Percentiles rank a stretch among this genome's conserved stretches.
Conservation (phyloP, 805 yeast genomes). For the Scheffersomyces ergatensis region DNA sequence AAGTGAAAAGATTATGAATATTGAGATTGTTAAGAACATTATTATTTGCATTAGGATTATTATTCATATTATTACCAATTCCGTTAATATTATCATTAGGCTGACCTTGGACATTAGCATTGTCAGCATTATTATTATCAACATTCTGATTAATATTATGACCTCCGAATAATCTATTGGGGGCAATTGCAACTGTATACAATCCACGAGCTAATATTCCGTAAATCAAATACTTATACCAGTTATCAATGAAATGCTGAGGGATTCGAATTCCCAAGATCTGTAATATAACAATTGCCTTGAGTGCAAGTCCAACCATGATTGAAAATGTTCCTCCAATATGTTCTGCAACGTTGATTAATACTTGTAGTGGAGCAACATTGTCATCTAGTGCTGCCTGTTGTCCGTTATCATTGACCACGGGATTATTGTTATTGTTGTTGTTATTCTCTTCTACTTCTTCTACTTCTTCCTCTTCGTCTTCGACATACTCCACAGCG, state of each 20-base stretch:
- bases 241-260: background rate
- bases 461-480: no score
- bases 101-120: no score
- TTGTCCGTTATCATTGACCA: no score
- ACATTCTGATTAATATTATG: background rate
- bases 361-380: background rate
- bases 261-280: background rate
- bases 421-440: no score
- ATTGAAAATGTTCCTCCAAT: background rate
- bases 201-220: background rate
- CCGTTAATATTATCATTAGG: background rate
- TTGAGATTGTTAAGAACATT: background rate
- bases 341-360: background rate
- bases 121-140: background rate
- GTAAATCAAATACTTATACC: background rate
- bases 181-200: background rate
- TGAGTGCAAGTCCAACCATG: background rate
- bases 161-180: background rate
- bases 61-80: background rate
- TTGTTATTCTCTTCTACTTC: no score
- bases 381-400: no score
- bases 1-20: background rate
- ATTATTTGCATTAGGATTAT: background rate
- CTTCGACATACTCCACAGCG: no score
- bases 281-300: background rate